phyloP scores from a whole-genome alignment of 345 rosid species.

The Heritiera fomes region DNA sequence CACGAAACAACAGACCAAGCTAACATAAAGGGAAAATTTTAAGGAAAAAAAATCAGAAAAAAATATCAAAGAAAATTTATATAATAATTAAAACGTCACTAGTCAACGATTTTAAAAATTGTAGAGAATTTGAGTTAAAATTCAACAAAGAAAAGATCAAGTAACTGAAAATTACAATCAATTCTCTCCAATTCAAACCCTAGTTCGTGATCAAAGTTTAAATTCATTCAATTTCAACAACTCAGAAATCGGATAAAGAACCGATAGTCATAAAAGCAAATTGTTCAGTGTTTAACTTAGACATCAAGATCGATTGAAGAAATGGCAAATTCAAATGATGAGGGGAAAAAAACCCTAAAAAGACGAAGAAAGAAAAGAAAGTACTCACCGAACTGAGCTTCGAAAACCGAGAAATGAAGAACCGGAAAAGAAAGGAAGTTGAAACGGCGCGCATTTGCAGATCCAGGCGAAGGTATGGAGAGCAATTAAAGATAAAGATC shows the following conservation, averaged over 20 bases:
- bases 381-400: slow-evolving; percentile 46
- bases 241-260: background rate
- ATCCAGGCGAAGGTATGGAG: slow-evolving; percentile 28
- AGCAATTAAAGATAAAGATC: slow-evolving; percentile 22
- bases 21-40: slow-evolving; percentile 6
- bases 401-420: slow-evolving; percentile 21
- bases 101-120: slow-evolving; percentile 4
- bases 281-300: slow-evolving; percentile 6
- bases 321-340: slow-evolving; percentile 15
- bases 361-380: background rate
- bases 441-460: slow-evolving; percentile 42
- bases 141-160: slow-evolving; percentile 2
- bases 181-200: slow-evolving; percentile 19
- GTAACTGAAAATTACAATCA: background rate
- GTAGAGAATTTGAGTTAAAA: slow-evolving; percentile 1
- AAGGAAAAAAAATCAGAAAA: background rate
- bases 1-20: slow-evolving; percentile 31
- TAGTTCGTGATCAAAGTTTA: slow-evolving; percentile 21
- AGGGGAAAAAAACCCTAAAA: background rate
- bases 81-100: background rate
- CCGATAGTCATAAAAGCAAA: background rate
- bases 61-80: no score
- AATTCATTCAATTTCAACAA: slow-evolving; percentile 14
- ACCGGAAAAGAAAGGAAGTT: slow-evolving; percentile 15
- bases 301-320: slow-evolving; percentile 26